Evolutionary conservation across 176 grass and related monocot species (phyloP), one percentile per base, ranked within the genome.

Genomic region (Urochloa ruziziensis): DNA sequence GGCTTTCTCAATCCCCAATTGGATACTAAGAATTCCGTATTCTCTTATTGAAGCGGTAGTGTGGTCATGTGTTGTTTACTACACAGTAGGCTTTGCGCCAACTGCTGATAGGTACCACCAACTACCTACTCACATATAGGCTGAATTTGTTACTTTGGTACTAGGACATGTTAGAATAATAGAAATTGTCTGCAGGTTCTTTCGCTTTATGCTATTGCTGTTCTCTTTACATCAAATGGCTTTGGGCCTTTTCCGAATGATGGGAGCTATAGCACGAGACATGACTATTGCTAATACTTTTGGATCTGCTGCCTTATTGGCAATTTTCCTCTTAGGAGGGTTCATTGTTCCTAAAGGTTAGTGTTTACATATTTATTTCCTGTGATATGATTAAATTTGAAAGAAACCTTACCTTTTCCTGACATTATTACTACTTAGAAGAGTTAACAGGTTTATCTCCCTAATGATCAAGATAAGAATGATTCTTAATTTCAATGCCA

Each of bases 171-270:
- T 47, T 19, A 49, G 44, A 33, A 73, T 62, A 60, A 65, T 21
- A 46, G 30, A 33, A 74, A 80, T 15, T 39, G 25, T 49, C 12
- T 87, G 69, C 62, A 91, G 90, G 75, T 94, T 94, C 79, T 89
- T 94, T 74, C 57, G 82, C 54, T 94, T 91, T 86, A 89, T 94
- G 83, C 36, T 94, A 57, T 51, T 94, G 39, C 51, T 91, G 25
- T 94, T 91, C 62, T 89, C 89, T 66, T 36, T 91, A 61, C 92
- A 94, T 79, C 92, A 94, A 94, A 94, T 94, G 92, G 92, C 89
- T 54, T 67, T 94, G 62, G 92, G 92, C 6, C 87, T 94, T 62
- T 94, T 94, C 74, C 86, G 92, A 28, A 81, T 89, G 86, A 94
- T 94, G 86, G 92, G 86, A 43, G 84, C 89, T 79, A 35, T 94